Base-by-base conservation (phyloP, 441 rosid species). In the Euphorbia celastroides region DNA sequence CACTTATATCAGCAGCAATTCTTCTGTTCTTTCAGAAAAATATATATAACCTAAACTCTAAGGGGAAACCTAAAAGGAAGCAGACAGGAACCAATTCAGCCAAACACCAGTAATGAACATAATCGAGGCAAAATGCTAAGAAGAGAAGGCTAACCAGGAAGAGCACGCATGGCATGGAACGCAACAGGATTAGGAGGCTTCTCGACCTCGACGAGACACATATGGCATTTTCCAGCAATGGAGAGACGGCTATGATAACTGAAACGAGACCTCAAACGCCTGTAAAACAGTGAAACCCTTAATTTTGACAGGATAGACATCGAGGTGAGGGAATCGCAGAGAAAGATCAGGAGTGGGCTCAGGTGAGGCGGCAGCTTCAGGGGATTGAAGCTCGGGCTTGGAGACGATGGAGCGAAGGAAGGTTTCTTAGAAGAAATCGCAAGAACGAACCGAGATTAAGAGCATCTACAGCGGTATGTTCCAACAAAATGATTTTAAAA, bases 141-240 rank as follows among this genome's bases (percentile, higher is more conserved):
- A 1, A 0, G 8, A 57, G 19, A 48, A 48, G 9, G 34, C 82
- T 65, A 74, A 89, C 98, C 97, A 0, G 99, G 99, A 71, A 93
- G 97, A 2, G 99, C 99, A 0, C 97, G 99, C 99, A 93, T 93
- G 62, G 99, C 99, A 65, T 97, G 91, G 0, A 97, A 93, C 0
- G 99, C 99, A 0, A 93, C 99, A 16, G 97, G 99, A 81, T 93
- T 93, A 13, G 99, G 99, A 14, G 97, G 89, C 66, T 93, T 93
- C 88, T 93, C 99, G 7, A 93, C 99, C 86, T 91, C 97, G 12
- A 93, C 97, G 36, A 93, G 92, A 73, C 99, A 93, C 99, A 93
- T 93, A 63, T 97, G 86, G 67, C 99, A 93, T 65, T 93, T 93
- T 0, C 99, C 99, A 14, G 99, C 99, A 46, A 93, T 93, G 5